Evolutionary conservation across 352 stramenopile genomes (phyloP), one percentile per base, ranked within the genome.

Genomic region (Globisporangium viniferum): DNA sequence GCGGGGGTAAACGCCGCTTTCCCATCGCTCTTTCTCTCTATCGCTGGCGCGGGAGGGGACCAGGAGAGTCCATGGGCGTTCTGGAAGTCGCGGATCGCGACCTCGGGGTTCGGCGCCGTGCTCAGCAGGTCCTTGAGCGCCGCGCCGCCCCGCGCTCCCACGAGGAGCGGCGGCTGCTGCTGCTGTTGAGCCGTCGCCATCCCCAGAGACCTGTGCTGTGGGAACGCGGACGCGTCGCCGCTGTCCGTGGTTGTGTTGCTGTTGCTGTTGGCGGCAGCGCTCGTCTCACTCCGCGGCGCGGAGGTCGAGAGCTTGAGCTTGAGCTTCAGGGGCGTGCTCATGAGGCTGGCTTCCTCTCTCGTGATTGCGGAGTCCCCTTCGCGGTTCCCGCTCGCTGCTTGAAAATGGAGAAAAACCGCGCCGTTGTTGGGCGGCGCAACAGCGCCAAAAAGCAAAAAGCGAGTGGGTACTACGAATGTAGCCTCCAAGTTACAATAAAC

Each of bases 1-100:
- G 82, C 80, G 4, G 84, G 80, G 33, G 72, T 72, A 35, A 92
- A 88, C 20, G 69, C 70, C 39, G 24, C 60, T n/a, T n/a, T 48
- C 20, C 20, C 44, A 35, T 48, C 61, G 8, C 51, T 59, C 7
- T 60, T 59, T 18, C 48, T 65, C 35, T 67, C 68, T n/a, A 81
- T 72, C n/a, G 76, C 70, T 8, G 29, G 27, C 6, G 54, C 29
- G 14, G 15, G 54, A 59, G 54, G 54, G 15, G 54, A 15, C 54
- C 81, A 79, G 12, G 77, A 69, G 61, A 96, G 70, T 5, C 86
- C 86, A 55, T 93, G 82, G 24, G 74, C 69, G 4, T 71, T 68
- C 66, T 96, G 88, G 75, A 94, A 96, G 51, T 87, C 81, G 36
- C 79, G 81, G 64, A 96, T 96, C 29, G 86, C 88, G 60, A 89